A percentile compares a stretch with the other conserved stretches of the same genome.
These are phyloP conservation scores for apple (Malus domestica) DNA, from an alignment of 306 rosid genomes.

Conservation along the genomic window DNA sequence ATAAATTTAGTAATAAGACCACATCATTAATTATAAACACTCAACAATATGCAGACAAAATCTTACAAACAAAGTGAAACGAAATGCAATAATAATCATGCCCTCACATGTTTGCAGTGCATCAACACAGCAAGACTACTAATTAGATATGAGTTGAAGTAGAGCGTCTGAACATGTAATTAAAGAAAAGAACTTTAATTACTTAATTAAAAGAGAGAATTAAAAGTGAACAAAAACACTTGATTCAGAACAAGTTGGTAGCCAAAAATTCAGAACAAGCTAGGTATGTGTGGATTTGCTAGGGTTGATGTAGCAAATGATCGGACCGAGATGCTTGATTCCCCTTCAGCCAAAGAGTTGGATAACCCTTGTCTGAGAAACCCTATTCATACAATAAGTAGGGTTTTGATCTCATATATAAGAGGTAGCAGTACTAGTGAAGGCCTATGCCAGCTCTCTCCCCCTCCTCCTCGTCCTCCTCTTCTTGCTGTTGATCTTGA, in stretches of 20 bases:
- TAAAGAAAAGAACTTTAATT: background rate
- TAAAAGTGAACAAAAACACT: background rate
- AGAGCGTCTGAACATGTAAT: background rate
- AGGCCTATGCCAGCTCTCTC: constrained; percentile 11
- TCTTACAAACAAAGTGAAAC: constrained; percentile 3
- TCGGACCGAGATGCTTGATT: constrained; percentile 99
- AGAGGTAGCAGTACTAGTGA: background rate
- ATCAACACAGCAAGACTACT: background rate
- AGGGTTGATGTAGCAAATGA: constrained; percentile 40
- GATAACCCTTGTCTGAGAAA: constrained; percentile 29
- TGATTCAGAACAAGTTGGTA: background rate
- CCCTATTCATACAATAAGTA: constrained; percentile 20
- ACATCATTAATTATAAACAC: background rate
- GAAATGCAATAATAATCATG: background rate
- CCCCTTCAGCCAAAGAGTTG: constrained; percentile 49
- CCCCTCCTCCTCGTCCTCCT: constrained; percentile 17
- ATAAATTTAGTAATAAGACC: background rate
- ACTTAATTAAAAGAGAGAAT: background rate
- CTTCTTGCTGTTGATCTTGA: constrained; percentile 10
- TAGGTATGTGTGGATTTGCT: constrained; percentile 21
- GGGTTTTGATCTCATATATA: constrained; percentile 34
- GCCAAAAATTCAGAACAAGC: constrained; percentile 13
- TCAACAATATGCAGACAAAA: background rate
- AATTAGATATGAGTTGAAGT: background rate
- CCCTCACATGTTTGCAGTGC: background rate